These are phyloP conservation scores for Colletotrichum acutatum DNA, from an alignment of 2,329 filamentous ascomycete species.

Conservation along the genomic window DNA sequence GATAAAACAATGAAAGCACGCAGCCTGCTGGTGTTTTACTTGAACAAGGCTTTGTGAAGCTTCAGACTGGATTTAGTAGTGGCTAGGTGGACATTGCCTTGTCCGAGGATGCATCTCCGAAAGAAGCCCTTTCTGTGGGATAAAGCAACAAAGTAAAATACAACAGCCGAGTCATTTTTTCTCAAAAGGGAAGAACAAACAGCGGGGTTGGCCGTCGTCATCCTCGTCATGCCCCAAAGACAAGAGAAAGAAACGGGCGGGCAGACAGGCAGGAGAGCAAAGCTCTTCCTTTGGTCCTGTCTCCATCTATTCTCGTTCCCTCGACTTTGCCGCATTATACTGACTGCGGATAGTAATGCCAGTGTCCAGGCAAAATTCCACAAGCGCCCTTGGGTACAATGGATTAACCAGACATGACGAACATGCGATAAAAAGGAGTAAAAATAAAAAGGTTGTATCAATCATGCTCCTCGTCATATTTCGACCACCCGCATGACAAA, in stretches of 20 bases:
- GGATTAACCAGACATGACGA: background rate
- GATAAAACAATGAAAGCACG: background rate
- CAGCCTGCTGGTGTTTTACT: background rate
- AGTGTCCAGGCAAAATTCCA: background rate
- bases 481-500: background rate
- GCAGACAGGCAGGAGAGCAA: background rate
- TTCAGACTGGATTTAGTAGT: background rate
- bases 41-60: background rate
- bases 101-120: background rate
- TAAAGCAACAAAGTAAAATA: background rate
- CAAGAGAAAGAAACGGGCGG: background rate
- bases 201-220: conserved; percentile 11
- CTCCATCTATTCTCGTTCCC: background rate
- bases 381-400: background rate
- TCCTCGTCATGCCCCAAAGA: background rate
- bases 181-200: background rate
- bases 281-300: background rate
- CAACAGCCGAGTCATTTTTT: conserved; percentile 8
- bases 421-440: background rate
- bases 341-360: background rate
- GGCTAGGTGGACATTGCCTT: background rate
- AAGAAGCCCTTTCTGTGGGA: background rate
- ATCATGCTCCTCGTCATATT: background rate
- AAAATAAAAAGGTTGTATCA: background rate
- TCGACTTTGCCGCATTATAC: background rate